These are phyloP conservation scores for Mycena sanguinolenta DNA, from an alignment of 768 basidiomycete species.

Conservation along the genomic window DNA sequence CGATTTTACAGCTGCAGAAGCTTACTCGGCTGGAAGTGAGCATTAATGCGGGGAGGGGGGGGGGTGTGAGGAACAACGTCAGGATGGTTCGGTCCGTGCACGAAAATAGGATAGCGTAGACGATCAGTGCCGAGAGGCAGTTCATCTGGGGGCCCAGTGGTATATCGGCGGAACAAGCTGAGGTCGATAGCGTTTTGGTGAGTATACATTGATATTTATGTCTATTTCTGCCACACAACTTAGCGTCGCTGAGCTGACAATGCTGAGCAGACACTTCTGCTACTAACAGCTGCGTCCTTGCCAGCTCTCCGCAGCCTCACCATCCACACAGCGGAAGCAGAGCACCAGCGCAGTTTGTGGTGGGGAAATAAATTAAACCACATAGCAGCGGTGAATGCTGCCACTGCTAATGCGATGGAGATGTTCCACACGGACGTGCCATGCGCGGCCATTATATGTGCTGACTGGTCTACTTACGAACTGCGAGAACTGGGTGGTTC, in stretches of 20 bases:
- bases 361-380: constrained; percentile 3
- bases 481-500: neutral
- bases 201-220: neutral
- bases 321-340: neutral
- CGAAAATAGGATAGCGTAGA: too few species aligned
- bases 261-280: neutral
- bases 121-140: too few species aligned
- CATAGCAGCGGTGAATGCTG: neutral
- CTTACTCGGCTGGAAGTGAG: neutral
- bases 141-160: too few species aligned
- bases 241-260: too few species aligned
- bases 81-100: too few species aligned
- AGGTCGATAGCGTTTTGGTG: constrained; percentile 1
- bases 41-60: too few species aligned
- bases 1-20: neutral
- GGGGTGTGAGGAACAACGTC: too few species aligned
- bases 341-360: neutral
- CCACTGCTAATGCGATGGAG: neutral
- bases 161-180: too few species aligned
- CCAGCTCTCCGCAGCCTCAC: neutral
- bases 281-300: neutral
- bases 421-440: neutral
- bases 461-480: neutral
- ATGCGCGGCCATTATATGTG: neutral
- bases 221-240: too few species aligned